Conservation (phyloP, 2,329 filamentous ascomycete genomes). For the Fusarium algeriense region DNA sequence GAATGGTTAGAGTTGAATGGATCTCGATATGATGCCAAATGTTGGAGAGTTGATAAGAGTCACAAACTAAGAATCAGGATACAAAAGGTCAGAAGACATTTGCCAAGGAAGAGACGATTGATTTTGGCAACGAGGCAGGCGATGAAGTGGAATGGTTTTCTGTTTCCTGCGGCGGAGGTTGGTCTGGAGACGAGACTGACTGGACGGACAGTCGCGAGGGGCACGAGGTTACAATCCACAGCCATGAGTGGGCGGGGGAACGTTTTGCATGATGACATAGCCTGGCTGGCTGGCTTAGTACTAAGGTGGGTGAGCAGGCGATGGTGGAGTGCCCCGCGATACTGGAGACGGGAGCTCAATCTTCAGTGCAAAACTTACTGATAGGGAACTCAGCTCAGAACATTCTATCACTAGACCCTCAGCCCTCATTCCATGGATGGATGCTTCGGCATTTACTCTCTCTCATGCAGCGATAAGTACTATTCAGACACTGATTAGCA, state of each 20-base stretch:
- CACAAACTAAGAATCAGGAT: conserved; percentile 24
- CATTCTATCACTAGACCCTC: background rate
- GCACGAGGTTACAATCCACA: conserved; percentile 35
- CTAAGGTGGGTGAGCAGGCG: background rate
- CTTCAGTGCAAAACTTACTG: background rate
- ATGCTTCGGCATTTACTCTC: background rate
- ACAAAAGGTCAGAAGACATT: conserved; percentile 24
- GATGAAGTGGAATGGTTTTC: conserved; percentile 38
- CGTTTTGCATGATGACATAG: conserved; percentile 42
- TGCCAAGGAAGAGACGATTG: conserved; percentile 20
- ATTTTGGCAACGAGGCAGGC: conserved; percentile 13
- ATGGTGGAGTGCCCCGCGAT: conserved; percentile 42
- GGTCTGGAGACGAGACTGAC: conserved; percentile 31
- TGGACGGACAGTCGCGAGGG: conserved; percentile 19
- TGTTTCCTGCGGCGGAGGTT: conserved; percentile 27
- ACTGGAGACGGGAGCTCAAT: background rate
- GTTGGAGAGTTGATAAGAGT: conserved; percentile 13
- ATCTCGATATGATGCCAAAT: conserved; percentile 8
- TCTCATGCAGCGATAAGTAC: background rate
- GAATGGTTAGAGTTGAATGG: conserved; percentile 5
- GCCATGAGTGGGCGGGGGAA: conserved; percentile 32
- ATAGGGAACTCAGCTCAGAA: background rate
- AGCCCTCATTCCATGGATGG: background rate
- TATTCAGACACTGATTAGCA: conserved; percentile 10
- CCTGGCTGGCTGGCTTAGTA: background rate